These are phyloP conservation scores for Xanthoceras sorbifolium DNA, from an alignment of 345 rosid species.

Conservation along the genomic window DNA sequence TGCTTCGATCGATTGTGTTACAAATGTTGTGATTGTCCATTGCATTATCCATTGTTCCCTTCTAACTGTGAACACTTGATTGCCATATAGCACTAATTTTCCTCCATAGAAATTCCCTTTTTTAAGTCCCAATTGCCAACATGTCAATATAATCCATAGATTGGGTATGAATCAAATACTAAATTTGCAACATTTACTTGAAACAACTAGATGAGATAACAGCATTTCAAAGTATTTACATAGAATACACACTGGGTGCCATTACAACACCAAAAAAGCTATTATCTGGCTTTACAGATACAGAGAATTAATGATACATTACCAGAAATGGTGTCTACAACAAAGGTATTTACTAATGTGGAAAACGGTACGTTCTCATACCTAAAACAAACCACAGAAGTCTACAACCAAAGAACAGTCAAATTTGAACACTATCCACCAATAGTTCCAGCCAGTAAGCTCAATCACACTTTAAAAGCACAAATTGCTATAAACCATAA, in stretches of 20 bases:
- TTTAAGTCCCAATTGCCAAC: not conserved
- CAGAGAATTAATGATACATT: not conserved
- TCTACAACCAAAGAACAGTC: not conserved
- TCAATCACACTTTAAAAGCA: not conserved
- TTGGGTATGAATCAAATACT: not conserved
- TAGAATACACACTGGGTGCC: not conserved
- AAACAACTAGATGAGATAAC: not conserved
- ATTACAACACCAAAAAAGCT: not conserved
- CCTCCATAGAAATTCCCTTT: not conserved
- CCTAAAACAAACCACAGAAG: not conserved
- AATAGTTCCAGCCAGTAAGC: not conserved
- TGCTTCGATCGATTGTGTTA: not conserved
- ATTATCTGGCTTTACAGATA: not conserved
- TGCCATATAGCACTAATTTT: too few species aligned
- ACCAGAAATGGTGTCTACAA: not conserved
- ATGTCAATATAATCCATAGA: not conserved
- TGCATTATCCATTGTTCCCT: too few species aligned
- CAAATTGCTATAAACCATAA: not conserved
- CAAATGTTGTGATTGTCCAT: too few species aligned
- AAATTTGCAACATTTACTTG: not conserved
- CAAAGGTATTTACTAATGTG: not conserved
- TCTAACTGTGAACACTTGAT: too few species aligned
- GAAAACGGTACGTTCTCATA: not conserved
- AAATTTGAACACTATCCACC: not conserved
- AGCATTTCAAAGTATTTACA: not conserved